Conservation (phyloP, 306 rosid species). For the Vigna nakashimae region DNA sequence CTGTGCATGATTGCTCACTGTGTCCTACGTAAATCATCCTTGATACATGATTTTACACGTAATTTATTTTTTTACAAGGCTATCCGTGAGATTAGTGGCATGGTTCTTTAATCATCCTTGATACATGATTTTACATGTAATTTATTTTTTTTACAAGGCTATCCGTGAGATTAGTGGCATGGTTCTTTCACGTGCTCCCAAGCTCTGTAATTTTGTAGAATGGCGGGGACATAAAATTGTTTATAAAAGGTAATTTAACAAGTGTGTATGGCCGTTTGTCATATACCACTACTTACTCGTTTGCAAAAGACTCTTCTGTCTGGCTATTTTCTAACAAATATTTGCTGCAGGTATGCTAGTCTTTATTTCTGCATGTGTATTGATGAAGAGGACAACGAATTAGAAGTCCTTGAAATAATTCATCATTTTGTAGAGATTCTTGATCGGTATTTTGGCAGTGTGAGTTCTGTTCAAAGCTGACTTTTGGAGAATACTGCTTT, state of each 20-base stretch:
- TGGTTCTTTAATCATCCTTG: constrained; percentile 53
- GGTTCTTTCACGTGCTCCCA: constrained; percentile 85
- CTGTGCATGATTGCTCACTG: not conserved
- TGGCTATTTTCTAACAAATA: not conserved
- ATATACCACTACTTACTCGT: not conserved
- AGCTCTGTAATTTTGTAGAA: constrained; percentile 93
- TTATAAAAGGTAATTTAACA: constrained; percentile 74
- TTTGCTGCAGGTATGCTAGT: constrained; percentile 84
- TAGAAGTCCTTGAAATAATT: constrained; percentile 86
- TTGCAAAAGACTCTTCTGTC: constrained; percentile 23
- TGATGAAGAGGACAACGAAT: constrained; percentile 84
- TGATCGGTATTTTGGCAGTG: constrained; percentile 95
- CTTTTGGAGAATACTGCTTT: not conserved
- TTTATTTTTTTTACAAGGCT: constrained; percentile 45
- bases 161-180: constrained; percentile 89
- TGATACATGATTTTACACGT: too few species aligned
- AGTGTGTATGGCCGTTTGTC: constrained; percentile 6
- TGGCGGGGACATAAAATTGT: constrained; percentile 95
- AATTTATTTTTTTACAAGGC: constrained; percentile 41
- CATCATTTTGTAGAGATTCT: constrained; percentile 95
- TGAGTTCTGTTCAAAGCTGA: constrained; percentile 52
- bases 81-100: constrained; percentile 86
- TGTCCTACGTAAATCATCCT: constrained; percentile 4
- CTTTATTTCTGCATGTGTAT: constrained; percentile 94
- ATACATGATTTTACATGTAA: constrained; percentile 15